phyloP scores from a whole-genome alignment of 345 rosid species.

The Hibiscus tridactylites region DNA sequence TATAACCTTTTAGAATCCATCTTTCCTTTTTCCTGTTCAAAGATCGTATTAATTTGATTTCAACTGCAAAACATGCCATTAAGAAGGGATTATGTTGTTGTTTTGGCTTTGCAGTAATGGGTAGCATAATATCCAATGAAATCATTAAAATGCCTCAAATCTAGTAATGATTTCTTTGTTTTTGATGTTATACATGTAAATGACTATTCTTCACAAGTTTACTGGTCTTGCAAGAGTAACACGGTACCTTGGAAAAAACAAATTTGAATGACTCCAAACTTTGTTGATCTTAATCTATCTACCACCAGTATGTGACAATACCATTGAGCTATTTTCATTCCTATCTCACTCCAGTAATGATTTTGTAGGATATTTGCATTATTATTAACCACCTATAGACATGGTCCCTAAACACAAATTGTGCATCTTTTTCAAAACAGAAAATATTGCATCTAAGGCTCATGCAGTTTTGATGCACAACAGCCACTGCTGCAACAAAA shows the following conservation, averaged over 20 bases:
- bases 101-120: neutral
- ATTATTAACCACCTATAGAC: neutral
- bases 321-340: neutral
- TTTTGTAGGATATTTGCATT: conserved; percentile 14
- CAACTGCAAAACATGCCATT: neutral
- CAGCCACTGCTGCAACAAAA: conserved; percentile 10
- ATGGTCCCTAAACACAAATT: neutral
- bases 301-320: neutral
- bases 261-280: neutral
- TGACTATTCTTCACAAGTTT: neutral
- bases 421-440: neutral
- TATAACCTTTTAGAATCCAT: neutral
- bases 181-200: neutral
- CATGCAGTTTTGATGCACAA: conserved; percentile 4
- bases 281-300: neutral
- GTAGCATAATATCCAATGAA: neutral
- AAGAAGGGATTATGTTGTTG: neutral
- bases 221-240: neutral
- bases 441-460: neutral
- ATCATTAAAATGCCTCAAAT: neutral
- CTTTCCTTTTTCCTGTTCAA: neutral
- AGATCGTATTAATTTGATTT: neutral
- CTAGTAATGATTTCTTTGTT: neutral
- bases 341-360: neutral
- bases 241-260: neutral